phyloP scores from a whole-genome alignment of 208 protist species.

The Acanthamoeba healyi region DNA sequence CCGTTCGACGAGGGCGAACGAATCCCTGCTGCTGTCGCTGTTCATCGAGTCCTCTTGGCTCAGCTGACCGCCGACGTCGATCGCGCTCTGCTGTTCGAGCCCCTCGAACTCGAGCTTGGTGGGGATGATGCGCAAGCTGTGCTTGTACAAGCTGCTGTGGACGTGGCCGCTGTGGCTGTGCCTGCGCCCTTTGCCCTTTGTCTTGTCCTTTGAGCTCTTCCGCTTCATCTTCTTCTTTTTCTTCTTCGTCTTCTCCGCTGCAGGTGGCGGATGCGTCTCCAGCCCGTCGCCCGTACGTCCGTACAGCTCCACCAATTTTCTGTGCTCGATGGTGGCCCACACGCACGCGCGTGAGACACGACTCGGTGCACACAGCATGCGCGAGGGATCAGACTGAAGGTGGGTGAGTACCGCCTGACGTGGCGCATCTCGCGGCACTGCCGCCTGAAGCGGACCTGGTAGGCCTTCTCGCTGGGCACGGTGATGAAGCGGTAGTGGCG shows the following conservation, averaged over 20 bases:
- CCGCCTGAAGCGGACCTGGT: neutral
- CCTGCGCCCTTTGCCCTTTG: neutral
- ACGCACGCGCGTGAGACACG: no score
- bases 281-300: neutral
- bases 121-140: neutral
- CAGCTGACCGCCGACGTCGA: no score
- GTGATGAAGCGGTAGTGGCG: neutral
- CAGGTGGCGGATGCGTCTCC: neutral
- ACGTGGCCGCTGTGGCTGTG: neutral
- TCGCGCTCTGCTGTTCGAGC: no score
- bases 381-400: no score
- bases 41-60: no score
- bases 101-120: no score
- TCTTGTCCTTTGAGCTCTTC: neutral
- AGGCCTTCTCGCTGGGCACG: slow-evolving; percentile 19
- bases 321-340: neutral
- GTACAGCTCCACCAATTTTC: neutral
- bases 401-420: neutral
- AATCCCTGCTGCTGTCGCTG: no score
- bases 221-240: neutral
- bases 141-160: no score
- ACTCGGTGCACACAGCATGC: neutral
- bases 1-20: neutral
- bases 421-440: slow-evolving; percentile 27
- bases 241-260: neutral